These are phyloP conservation scores for Salix brachista DNA, from an alignment of 345 rosid species.

Conservation along the genomic window DNA sequence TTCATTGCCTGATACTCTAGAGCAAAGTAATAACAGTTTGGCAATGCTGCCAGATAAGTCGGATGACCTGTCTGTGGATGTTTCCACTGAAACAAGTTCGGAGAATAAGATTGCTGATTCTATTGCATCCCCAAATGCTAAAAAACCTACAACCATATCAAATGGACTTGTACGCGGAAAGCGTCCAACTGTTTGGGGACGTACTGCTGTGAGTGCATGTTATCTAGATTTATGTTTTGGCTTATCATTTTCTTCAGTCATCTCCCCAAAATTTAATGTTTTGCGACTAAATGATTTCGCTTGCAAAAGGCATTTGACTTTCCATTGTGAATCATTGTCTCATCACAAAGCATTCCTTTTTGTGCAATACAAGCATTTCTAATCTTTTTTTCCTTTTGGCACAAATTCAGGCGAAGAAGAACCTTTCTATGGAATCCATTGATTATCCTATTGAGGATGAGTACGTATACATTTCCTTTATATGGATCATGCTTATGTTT, in stretches of 20 bases:
- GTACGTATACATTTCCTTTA: slow-evolving; percentile 47
- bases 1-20: slow-evolving; percentile 22
- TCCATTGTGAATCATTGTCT: background rate
- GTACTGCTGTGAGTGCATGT: slow-evolving; percentile 62
- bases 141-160: slow-evolving; percentile 38
- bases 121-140: slow-evolving; percentile 23
- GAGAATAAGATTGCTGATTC: slow-evolving; percentile 24
- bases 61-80: slow-evolving; percentile 25
- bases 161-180: slow-evolving; percentile 37
- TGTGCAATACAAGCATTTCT: background rate
- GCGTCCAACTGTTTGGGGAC: slow-evolving; percentile 48
- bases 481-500: slow-evolving; percentile 11
- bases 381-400: background rate
- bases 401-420: slow-evolving; percentile 64
- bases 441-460: slow-evolving; percentile 51
- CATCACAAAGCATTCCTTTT: background rate
- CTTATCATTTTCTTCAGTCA: slow-evolving; percentile 4
- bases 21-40: slow-evolving; percentile 20
- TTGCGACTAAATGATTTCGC: background rate
- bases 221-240: slow-evolving; percentile 2
- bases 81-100: slow-evolving; percentile 25
- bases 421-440: slow-evolving; percentile 73
- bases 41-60: slow-evolving; percentile 19
- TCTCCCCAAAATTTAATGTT: background rate
- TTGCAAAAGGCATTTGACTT: slow-evolving; percentile 1